Evolutionary conservation across 257 asterid species (phyloP).

Genomic region (Fraxinus anomala): DNA sequence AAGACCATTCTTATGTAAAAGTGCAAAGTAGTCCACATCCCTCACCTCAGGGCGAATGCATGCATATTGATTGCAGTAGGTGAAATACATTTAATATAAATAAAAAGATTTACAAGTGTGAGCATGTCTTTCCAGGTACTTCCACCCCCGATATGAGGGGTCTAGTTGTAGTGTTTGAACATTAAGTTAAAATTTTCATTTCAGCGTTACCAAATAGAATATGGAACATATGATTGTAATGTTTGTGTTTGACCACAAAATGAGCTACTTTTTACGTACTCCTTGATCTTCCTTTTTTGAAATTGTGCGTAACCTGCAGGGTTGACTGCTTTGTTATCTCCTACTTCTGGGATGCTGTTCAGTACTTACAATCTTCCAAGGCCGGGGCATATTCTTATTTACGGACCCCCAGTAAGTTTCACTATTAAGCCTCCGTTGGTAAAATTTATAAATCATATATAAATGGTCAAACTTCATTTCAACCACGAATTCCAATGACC

Average conservation of each 20-base stretch:
- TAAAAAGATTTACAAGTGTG: background rate
- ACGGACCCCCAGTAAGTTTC: slow-evolving; percentile 84
- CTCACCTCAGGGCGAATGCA: background rate
- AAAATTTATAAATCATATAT: no score
- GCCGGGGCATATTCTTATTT: slow-evolving; percentile 90
- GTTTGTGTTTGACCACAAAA: background rate
- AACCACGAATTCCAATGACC: no score
- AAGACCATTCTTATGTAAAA: background rate
- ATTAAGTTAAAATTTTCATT: background rate
- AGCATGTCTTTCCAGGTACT: background rate
- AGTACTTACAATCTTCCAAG: slow-evolving; percentile 66
- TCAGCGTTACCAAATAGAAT: background rate
- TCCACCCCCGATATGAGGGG: background rate
- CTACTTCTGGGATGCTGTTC: slow-evolving; percentile 58
- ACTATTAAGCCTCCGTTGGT: background rate
- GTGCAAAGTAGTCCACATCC: background rate
- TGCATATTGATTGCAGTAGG: background rate
- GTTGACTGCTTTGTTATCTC: slow-evolving; percentile 66
- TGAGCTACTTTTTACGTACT: background rate
- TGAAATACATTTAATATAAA: background rate
- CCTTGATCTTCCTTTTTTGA: slow-evolving; percentile 18
- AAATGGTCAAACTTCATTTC: no score
- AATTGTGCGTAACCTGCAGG: slow-evolving; percentile 50
- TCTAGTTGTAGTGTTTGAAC: background rate
- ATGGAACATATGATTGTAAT: background rate